Conservation (phyloP, 2,329 filamentous ascomycete genomes). For the Penicillium sp. region DNA sequence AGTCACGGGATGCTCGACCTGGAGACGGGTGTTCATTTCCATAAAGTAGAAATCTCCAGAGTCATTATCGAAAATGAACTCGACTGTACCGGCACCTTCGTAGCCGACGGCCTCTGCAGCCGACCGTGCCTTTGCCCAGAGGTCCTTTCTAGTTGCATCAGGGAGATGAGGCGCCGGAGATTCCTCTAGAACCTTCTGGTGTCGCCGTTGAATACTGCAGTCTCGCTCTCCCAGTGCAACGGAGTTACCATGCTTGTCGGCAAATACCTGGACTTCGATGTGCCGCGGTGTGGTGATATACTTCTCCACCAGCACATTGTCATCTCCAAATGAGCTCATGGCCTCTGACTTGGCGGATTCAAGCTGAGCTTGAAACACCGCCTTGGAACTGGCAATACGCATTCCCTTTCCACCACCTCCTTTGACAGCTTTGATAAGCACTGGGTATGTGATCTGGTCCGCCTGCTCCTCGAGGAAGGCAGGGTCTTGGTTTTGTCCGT, state of each 20-base stretch:
- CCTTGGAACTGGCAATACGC: conserved; percentile 58
- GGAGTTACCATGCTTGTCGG: conserved; percentile 63
- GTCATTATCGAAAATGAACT: conserved; percentile 69
- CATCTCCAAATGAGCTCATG: conserved; percentile 62
- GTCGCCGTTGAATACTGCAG: conserved; percentile 63
- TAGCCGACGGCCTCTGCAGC: conserved; percentile 64
- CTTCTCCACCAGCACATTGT: conserved; percentile 66
- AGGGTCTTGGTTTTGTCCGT: conserved; percentile 76
- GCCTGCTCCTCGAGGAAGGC: conserved; percentile 66
- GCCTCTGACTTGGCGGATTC: conserved; percentile 64
- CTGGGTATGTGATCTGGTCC: conserved; percentile 65
- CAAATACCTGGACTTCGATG: conserved; percentile 67
- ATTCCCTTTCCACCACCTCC: conserved; percentile 67
- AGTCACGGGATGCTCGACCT: conserved; percentile 95
- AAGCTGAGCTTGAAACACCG: conserved; percentile 60
- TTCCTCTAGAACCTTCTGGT: conserved; percentile 67
- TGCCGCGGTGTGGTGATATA: conserved; percentile 66
- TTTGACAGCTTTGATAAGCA: conserved; percentile 65
- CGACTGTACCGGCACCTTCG: conserved; percentile 65
- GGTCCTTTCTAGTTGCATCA: conserved; percentile 58
- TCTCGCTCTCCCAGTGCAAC: conserved; percentile 64
- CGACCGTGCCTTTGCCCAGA: conserved; percentile 64
- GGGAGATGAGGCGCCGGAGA: conserved; percentile 63
- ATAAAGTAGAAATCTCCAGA: conserved; percentile 66
- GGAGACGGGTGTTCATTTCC: conserved; percentile 77